Percentiles rank a stretch among this genome's conserved stretches.
Conservation (phyloP, 2,329 filamentous ascomycete species). For the Colletotrichum navitas region DNA sequence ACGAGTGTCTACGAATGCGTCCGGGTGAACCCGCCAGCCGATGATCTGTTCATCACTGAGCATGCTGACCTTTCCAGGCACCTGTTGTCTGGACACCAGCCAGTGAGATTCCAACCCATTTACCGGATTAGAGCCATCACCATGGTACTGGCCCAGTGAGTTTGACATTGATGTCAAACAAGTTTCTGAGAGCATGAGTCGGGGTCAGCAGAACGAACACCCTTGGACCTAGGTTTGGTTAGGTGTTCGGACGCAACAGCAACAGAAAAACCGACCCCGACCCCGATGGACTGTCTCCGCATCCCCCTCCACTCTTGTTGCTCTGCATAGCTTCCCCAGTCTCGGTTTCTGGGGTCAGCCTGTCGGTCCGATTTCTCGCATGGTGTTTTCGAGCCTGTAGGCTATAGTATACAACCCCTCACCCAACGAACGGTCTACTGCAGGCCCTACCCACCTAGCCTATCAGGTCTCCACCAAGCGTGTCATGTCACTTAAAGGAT, state of each 20-base stretch:
- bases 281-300: not conserved
- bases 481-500: not conserved
- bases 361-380: slow-evolving; percentile 17
- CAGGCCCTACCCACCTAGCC: not conserved
- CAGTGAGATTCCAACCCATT: slow-evolving; percentile 10
- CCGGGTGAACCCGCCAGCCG: slow-evolving; percentile 20
- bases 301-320: slow-evolving; percentile 1
- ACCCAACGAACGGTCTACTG: not conserved
- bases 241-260: not conserved
- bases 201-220: not conserved
- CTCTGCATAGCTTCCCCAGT: slow-evolving; percentile 14
- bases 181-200: not conserved
- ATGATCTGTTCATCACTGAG: slow-evolving; percentile 37
- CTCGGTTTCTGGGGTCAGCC: slow-evolving; percentile 4
- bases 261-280: not conserved
- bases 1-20: slow-evolving; percentile 19
- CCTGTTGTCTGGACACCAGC: slow-evolving; percentile 26
- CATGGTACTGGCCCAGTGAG: not conserved
- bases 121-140: not conserved
- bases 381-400: not conserved
- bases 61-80: slow-evolving; percentile 16
- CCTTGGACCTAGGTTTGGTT: not conserved
- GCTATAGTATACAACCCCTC: not conserved
- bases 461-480: not conserved
- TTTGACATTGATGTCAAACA: slow-evolving; percentile 11